Evolutionary conservation across 805 yeast genomes (phyloP), one percentile per base, ranked within the genome.

Genomic region (Blastobotrys mokoenaii): DNA sequence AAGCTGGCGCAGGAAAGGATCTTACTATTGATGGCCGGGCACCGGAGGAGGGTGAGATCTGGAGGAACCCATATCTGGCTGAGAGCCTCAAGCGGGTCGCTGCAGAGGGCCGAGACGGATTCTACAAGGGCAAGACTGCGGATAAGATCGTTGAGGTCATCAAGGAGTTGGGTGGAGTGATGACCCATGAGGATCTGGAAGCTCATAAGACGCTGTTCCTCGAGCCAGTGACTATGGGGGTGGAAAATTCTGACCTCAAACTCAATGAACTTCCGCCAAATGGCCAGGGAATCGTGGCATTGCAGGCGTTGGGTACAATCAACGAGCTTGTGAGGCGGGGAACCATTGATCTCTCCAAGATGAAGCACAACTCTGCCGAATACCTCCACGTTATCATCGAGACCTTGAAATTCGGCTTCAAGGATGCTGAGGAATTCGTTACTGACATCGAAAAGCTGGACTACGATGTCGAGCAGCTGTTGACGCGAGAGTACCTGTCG

Each of bases 221-320:
- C 18, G 80, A 79, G 1, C 90, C 94, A 2, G 75, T 84, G 15
- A 63, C 65, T 14, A n/a, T n/a, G n/a, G n/a, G n/a, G n/a, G 61
- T 44, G 71, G 73, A 30, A 3, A 33, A 46, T 35, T 22, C 40
- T 48, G 83, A 75, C 9, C 68, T 72, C 41, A 71, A 69, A 25
- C 67, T 84, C 20, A 81, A 89, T 85, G 93, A 84, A 60, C 79
- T 84, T 50, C 93, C 95, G 9, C 95, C 95, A 11, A 84, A 80
- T 61, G 86, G 90, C 3, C 86, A 84, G 44, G 94, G 94, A 7
- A 62, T 84, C 11, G 84, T 84, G 38, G 93, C 89, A 0, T 65
- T 84, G 41, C 64, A 82, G 14, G 79, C 90, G 0, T 62, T 83
- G 41, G 93, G 90, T 0, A 68, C 81, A 38, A 72, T 84, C 50